Percentiles rank a stretch among this genome's conserved stretches.
Evolutionary conservation across 192 early-diverging fungal genomes (phyloP).

Genomic region (Blastocladiella britannica): DNA sequence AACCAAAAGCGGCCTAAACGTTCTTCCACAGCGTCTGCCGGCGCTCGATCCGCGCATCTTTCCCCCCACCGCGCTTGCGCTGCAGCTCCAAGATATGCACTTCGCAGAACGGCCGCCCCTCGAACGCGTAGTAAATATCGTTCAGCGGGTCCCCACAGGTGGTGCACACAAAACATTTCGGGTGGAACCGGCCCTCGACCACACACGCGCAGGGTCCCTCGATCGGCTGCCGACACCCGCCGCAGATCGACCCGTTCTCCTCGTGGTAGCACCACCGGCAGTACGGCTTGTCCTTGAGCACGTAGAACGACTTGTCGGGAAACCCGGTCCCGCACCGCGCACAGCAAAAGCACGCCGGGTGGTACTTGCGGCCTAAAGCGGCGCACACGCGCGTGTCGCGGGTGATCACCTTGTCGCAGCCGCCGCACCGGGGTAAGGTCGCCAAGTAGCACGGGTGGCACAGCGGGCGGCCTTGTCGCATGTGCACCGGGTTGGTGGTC

Average conservation of each 20-base stretch:
- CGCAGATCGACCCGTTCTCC: slow-evolving; percentile 66
- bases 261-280: slow-evolving; percentile 72
- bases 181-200: slow-evolving; percentile 67
- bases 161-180: slow-evolving; percentile 56
- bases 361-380: neutral
- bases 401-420: neutral
- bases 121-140: slow-evolving; percentile 50
- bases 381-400: neutral
- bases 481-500: neutral
- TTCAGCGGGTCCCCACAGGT: slow-evolving; percentile 31
- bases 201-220: slow-evolving; percentile 81
- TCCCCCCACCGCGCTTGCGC: slow-evolving; percentile 4
- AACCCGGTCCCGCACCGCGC: slow-evolving; percentile 36
- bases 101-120: slow-evolving; percentile 48
- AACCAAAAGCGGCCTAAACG: neutral
- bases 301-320: slow-evolving; percentile 69
- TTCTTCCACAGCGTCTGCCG: neutral
- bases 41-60: neutral
- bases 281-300: slow-evolving; percentile 63
- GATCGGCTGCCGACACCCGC: slow-evolving; percentile 54
- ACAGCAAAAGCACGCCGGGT: neutral
- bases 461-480: neutral
- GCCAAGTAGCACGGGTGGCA: neutral
- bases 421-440: neutral
- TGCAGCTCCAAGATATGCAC: slow-evolving; percentile 43